Evolutionary conservation across 2,329 filamentous ascomycete genomes (phyloP).

Genomic region (Beauveria brongniartii): DNA sequence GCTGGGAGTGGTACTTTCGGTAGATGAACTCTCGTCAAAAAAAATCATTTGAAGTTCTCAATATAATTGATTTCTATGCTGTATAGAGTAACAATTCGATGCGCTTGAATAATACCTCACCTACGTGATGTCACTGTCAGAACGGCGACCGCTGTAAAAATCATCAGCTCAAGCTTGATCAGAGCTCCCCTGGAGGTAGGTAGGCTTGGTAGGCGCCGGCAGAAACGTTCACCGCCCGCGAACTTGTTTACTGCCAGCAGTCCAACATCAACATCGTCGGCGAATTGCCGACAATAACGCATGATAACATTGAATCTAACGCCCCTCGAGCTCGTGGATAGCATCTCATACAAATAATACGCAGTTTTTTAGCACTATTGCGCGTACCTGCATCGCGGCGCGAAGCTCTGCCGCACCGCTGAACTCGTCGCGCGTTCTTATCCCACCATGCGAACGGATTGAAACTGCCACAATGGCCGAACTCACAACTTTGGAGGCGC

Average conservation of each 20-base stretch:
- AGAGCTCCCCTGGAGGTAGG: not conserved
- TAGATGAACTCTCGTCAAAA: no score
- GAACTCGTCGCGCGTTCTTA: constrained; percentile 4
- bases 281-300: not conserved
- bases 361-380: not conserved
- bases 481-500: constrained; percentile 62
- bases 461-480: constrained; percentile 56
- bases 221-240: constrained; percentile 28
- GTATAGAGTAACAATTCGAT: no score
- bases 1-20: no score
- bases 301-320: not conserved
- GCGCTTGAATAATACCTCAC: no score
- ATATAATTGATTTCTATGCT: no score
- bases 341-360: not conserved
- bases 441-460: constrained; percentile 38
- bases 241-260: constrained; percentile 18
- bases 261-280: not conserved
- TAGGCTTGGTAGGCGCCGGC: constrained; percentile 15
- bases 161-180: not conserved
- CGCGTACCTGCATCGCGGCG: not conserved
- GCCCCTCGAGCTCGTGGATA: not conserved
- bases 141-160: no score
- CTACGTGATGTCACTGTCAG: no score
- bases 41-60: no score
- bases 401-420: not conserved